Conservation (phyloP, 257 asterid genomes). For the Sherardia arvensis region DNA sequence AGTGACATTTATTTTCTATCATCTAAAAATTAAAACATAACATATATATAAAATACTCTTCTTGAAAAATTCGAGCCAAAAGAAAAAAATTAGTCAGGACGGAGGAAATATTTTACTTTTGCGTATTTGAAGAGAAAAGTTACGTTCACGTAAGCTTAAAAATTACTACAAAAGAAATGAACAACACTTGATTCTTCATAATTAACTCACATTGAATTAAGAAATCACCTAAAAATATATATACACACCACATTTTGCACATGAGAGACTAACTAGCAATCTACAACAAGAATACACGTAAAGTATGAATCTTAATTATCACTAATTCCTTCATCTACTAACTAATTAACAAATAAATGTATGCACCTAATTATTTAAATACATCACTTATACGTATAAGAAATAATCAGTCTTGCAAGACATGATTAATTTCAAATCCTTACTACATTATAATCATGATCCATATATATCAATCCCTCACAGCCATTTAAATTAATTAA, state of each 20-base stretch:
- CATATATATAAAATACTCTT: no score
- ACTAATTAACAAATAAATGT: not conserved
- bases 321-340: not conserved
- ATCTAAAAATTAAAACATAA: no score
- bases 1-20: no score
- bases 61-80: no score
- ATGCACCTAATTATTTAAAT: not conserved
- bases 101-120: no score
- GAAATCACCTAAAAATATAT: not conserved
- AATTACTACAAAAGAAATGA: not conserved
- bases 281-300: not conserved
- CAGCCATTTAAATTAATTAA: not conserved
- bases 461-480: not conserved
- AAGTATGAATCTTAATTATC: constrained; percentile 1
- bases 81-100: no score
- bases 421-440: not conserved
- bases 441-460: not conserved
- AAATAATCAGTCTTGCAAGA: not conserved
- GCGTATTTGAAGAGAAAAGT: no score
- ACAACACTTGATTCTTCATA: not conserved
- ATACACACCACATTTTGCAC: not conserved
- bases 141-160: not conserved
- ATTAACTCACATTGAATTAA: not conserved
- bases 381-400: not conserved
- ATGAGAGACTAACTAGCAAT: not conserved